A percentile compares a stretch with the other conserved stretches of the same genome.
Conservation (phyloP, 2,329 filamentous ascomycete species). For the Monilinia vaccinii-corymbosi region DNA sequence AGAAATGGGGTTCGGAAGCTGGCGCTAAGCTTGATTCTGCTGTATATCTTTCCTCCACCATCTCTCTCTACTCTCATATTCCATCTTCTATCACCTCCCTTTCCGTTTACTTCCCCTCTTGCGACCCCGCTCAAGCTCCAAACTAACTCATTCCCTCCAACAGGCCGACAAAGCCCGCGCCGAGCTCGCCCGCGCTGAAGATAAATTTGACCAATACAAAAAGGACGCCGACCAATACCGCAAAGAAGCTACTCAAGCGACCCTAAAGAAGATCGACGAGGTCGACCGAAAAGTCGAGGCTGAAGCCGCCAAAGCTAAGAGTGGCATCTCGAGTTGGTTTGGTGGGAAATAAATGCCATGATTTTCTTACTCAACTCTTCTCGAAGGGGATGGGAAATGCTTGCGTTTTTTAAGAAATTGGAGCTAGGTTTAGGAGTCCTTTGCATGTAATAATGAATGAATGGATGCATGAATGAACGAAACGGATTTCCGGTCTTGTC, state of each 20-base stretch:
- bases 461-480: neutral
- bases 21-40: constrained; percentile 60
- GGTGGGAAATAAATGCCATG: constrained; percentile 44
- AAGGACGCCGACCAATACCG: constrained; percentile 54
- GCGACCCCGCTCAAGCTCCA: neutral
- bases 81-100: neutral
- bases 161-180: constrained; percentile 55
- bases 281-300: constrained; percentile 77
- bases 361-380: neutral
- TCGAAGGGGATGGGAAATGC: no score
- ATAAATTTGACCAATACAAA: constrained; percentile 48
- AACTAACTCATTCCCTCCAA: constrained; percentile 19
- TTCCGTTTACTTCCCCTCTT: no score
- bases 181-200: constrained; percentile 53
- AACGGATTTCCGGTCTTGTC: no score
- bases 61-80: neutral
- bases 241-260: constrained; percentile 54
- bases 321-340: constrained; percentile 78
- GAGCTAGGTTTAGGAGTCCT: no score
- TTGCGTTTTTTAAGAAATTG: no score
- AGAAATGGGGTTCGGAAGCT: constrained; percentile 50
- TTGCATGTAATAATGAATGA: neutral
- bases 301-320: constrained; percentile 73
- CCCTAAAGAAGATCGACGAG: constrained; percentile 67
- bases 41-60: constrained; percentile 40